These are phyloP conservation scores for Chrysanthemum lavandulifolium DNA, from an alignment of 129 eudicot species.

Conservation along the genomic window DNA sequence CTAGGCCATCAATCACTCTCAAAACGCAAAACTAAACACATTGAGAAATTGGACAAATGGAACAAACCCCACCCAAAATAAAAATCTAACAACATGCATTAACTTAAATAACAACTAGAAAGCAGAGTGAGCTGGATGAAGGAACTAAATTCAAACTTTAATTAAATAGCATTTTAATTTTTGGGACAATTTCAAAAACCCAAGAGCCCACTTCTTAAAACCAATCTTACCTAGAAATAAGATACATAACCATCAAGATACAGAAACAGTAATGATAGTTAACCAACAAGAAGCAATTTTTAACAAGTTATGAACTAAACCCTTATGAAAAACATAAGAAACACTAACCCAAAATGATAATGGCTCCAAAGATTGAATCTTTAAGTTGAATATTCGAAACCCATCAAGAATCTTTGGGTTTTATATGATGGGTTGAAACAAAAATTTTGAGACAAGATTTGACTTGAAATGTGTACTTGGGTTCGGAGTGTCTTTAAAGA, in stretches of 20 bases:
- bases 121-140: conserved; percentile 15
- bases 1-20: background rate
- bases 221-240: conserved; percentile 10
- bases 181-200: conserved; percentile 20
- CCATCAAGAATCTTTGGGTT: conserved; percentile 9
- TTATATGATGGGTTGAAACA: background rate
- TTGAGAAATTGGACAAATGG: background rate
- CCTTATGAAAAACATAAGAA: conserved; percentile 4
- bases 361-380: conserved; percentile 12
- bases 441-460: background rate
- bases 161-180: conserved; percentile 19
- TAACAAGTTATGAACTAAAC: background rate
- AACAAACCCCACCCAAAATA: background rate
- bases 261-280: background rate
- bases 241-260: background rate
- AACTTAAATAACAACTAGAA: background rate
- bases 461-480: conserved; percentile 11
- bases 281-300: conserved; percentile 17
- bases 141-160: conserved; percentile 18
- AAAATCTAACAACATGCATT: conserved; percentile 6
- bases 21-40: too few relatives aligned
- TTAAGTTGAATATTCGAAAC: conserved; percentile 18
- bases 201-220: conserved; percentile 25
- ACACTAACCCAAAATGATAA: conserved; percentile 26
- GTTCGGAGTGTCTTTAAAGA: conserved; percentile 14